A percentile compares a stretch with the other conserved stretches of the same genome.
Evolutionary conservation across 768 basidiomycete genomes (phyloP).

Genomic region (Lentinula detonsa): DNA sequence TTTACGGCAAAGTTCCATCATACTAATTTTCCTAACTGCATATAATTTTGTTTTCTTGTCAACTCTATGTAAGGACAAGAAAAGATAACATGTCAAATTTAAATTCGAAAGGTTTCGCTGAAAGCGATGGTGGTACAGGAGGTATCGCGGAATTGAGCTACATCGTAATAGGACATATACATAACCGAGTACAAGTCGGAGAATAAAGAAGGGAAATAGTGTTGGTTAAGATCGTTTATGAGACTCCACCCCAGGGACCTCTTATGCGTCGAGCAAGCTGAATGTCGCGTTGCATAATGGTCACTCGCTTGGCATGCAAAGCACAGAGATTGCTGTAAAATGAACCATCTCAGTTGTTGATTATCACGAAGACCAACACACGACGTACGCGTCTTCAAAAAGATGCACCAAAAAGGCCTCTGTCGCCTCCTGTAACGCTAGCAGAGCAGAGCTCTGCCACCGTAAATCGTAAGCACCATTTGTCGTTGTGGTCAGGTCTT

Average conservation of each 20-base stretch:
- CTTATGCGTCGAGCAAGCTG: slow-evolving; percentile 94
- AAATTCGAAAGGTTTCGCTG: not conserved
- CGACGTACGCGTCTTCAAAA: slow-evolving; percentile 95
- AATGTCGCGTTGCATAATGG: slow-evolving; percentile 96
- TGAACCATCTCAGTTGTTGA: not conserved
- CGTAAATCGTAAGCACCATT: slow-evolving; percentile 60
- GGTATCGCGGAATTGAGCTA: not conserved
- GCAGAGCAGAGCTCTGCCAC: slow-evolving; percentile 93
- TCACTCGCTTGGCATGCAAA: slow-evolving; percentile 96
- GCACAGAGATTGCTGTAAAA: slow-evolving; percentile 82
- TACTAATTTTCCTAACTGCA: not conserved
- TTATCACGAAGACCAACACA: not conserved
- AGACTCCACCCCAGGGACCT: slow-evolving; percentile 79
- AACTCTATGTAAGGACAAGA: not conserved
- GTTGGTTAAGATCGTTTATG: slow-evolving; percentile 23
- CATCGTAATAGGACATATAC: not conserved
- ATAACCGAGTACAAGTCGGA: not conserved
- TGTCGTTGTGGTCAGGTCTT: slow-evolving; percentile 82
- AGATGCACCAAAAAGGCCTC: slow-evolving; percentile 93
- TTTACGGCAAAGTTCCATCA: not conserved
- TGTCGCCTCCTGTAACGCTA: slow-evolving; percentile 95
- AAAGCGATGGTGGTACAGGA: not conserved
- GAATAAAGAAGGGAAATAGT: not conserved
- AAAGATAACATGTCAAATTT: not conserved
- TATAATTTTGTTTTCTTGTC: too few species aligned